phyloP scores from a whole-genome alignment of 1,284 basidiomycete species.

The Ustanciosporium gigantosporum region DNA sequence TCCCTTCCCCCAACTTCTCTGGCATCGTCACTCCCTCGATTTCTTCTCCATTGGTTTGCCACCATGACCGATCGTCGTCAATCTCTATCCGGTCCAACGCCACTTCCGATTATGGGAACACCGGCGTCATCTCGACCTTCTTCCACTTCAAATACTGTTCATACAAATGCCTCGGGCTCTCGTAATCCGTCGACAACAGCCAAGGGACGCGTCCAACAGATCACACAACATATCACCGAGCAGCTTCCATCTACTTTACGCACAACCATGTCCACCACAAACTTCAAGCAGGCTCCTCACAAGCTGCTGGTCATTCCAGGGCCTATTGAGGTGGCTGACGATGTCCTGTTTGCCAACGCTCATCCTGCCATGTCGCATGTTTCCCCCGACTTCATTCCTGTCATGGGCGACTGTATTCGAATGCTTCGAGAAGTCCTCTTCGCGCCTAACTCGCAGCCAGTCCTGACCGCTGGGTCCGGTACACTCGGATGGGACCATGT shows the following conservation, averaged over 20 bases:
- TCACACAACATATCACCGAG: constrained; percentile 25
- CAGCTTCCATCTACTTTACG: constrained; percentile 38
- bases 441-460: constrained; percentile 68
- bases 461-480: constrained; percentile 89
- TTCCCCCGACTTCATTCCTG: constrained; percentile 83
- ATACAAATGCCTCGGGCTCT: background rate
- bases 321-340: constrained; percentile 79
- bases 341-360: constrained; percentile 65
- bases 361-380: constrained; percentile 70
- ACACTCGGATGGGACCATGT: constrained; percentile 80
- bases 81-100: constrained; percentile 30
- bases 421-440: constrained; percentile 71
- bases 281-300: constrained; percentile 55
- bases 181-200: constrained; percentile 7
- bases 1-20: no score
- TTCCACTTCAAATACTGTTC: constrained; percentile 1
- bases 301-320: constrained; percentile 70
- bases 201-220: constrained; percentile 25
- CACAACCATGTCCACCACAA: constrained; percentile 33
- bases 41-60: no score
- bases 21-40: no score
- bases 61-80: constrained; percentile 21
- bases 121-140: constrained; percentile 17
- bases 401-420: constrained; percentile 86
- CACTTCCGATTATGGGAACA: constrained; percentile 8